These are phyloP conservation scores for Kwoniella pini DNA, from an alignment of 768 basidiomycete species.

Conservation along the genomic window DNA sequence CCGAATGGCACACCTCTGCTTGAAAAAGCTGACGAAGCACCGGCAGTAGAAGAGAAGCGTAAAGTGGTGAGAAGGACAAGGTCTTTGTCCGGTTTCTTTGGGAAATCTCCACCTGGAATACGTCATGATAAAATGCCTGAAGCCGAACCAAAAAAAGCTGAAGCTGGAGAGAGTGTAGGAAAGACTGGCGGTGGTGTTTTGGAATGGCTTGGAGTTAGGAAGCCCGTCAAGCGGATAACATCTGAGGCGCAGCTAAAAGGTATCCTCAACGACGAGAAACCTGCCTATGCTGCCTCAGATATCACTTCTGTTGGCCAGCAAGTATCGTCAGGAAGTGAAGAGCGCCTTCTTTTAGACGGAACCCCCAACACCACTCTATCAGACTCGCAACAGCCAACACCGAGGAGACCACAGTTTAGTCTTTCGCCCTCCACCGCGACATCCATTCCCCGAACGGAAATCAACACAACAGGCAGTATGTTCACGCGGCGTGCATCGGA, in stretches of 20 bases:
- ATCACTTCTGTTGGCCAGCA: no score
- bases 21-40: not conserved
- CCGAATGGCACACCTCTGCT: conserved; percentile 14
- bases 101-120: conserved; percentile 13
- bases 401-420: conserved; percentile 7
- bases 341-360: no score
- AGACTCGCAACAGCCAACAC: conserved; percentile 6
- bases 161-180: conserved; percentile 6
- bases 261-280: no score
- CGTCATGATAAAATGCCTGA: not conserved
- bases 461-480: conserved; percentile 12
- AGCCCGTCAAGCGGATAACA: conserved; percentile 27
- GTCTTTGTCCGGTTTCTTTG: conserved; percentile 43
- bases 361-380: not conserved
- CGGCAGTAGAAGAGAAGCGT: conserved; percentile 18
- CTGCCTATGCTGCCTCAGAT: no score
- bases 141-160: not conserved
- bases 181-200: conserved; percentile 28
- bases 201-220: conserved; percentile 48
- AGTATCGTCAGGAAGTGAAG: no score
- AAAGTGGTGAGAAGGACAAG: conserved; percentile 33
- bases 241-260: conserved; percentile 26
- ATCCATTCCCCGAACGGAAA: conserved; percentile 7
- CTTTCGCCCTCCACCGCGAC: conserved; percentile 18
- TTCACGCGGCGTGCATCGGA: conserved; percentile 31